Percentiles rank a stretch among this genome's conserved stretches.
These are phyloP conservation scores for Apostasia shenzhenica DNA, from an alignment of 106 monocot species.

Conservation along the genomic window DNA sequence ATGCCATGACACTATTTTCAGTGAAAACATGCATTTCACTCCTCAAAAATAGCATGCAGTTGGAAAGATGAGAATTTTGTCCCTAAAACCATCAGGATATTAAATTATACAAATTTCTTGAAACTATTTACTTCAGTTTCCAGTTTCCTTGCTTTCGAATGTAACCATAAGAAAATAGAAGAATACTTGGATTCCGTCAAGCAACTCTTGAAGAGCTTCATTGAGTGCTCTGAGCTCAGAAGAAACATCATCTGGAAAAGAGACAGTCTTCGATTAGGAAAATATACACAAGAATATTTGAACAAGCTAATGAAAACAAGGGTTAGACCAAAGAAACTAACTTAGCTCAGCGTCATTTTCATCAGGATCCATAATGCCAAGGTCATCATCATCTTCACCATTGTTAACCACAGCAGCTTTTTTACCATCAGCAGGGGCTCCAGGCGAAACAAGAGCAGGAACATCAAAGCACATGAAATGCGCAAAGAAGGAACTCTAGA, in stretches of 20 bases:
- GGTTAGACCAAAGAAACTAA: constrained; percentile 22
- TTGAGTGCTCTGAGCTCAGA: constrained; percentile 74
- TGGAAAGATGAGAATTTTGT: not conserved
- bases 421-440: constrained; percentile 31
- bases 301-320: not conserved
- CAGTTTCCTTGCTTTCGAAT: not conserved
- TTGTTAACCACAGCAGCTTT: constrained; percentile 30
- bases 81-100: not conserved
- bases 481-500: constrained; percentile 98
- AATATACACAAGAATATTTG: not conserved
- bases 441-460: constrained; percentile 68
- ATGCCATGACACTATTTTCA: too few relatives aligned
- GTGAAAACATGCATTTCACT: not conserved
- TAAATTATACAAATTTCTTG: not conserved
- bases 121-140: not conserved
- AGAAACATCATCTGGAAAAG: constrained; percentile 41
- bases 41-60: not conserved
- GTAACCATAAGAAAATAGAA: constrained; percentile 3
- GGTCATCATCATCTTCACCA: constrained; percentile 59
- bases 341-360: constrained; percentile 65
- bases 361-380: constrained; percentile 79
- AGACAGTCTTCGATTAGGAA: not conserved
- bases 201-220: constrained; percentile 96
- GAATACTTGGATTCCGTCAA: constrained; percentile 95
- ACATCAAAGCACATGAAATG: constrained; percentile 99